Conservation (phyloP, 208 protist genomes). For the Naegleria lovaniensis region DNA sequence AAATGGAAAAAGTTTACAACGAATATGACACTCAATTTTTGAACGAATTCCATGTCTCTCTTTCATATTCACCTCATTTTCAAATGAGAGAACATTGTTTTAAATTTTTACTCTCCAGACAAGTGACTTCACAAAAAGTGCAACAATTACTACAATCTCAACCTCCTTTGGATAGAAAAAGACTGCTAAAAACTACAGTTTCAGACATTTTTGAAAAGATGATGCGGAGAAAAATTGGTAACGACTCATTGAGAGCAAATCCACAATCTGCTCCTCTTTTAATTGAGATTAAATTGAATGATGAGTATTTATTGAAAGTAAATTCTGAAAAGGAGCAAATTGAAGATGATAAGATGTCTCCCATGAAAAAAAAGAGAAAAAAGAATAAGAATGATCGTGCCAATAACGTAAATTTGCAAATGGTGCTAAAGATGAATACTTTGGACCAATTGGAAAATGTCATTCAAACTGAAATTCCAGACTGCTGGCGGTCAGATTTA, state of each 20-base stretch:
- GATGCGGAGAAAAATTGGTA: background rate
- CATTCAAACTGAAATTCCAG: background rate
- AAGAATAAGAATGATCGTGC: background rate
- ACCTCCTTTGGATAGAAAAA: background rate
- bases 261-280: background rate
- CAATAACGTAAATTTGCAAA: background rate
- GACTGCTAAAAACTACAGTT: background rate
- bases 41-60: background rate
- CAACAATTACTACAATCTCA: background rate
- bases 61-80: background rate
- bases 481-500: background rate
- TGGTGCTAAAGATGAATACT: background rate
- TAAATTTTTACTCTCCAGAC: background rate
- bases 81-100: conserved; percentile 5
- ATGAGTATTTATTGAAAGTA: background rate
- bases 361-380: conserved; percentile 2
- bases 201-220: background rate
- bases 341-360: background rate
- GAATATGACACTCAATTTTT: background rate
- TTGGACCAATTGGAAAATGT: background rate
- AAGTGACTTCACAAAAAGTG: background rate
- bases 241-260: background rate
- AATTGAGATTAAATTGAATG: background rate
- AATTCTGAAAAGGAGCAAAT: background rate
- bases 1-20: background rate